A percentile compares a stretch with the other conserved stretches of the same genome.
These are phyloP conservation scores for Podospora anserina DNA, from an alignment of 495 filamentous ascomycete genomes.

Conservation along the genomic window DNA sequence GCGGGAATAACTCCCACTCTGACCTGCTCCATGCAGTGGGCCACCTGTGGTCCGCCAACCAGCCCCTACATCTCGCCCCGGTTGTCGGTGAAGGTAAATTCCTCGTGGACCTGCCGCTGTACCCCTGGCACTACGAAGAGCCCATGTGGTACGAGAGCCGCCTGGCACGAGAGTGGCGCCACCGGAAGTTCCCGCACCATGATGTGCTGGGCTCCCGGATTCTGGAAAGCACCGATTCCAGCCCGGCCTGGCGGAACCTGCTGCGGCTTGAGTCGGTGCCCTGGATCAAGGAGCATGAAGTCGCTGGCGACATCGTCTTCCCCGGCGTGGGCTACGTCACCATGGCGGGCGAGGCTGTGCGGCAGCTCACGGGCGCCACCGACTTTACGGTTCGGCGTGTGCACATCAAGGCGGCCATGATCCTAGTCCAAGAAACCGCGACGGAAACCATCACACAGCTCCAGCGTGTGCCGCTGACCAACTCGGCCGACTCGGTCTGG, in stretches of 20 bases:
- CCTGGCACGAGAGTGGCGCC: background rate
- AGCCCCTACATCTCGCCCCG: background rate
- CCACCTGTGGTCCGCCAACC: background rate
- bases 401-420: constrained; percentile 30
- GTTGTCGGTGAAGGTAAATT: background rate
- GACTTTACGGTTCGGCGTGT: background rate
- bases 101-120: background rate
- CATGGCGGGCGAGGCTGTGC: constrained; percentile 26
- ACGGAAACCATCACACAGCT: background rate
- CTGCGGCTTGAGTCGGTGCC: background rate
- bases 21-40: background rate
- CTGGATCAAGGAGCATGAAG: constrained; percentile 44
- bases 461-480: background rate
- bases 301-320: constrained; percentile 41
- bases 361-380: background rate
- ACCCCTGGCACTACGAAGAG: background rate
- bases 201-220: background rate
- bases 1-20: background rate
- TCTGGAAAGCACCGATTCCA: background rate
- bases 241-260: background rate
- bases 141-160: background rate
- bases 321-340: constrained; percentile 50
- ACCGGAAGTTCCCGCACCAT: background rate
- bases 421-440: constrained; percentile 26
- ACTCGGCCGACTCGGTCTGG: constrained; percentile 36